Conservation (phyloP, 768 basidiomycete species). For the Gyrodon lividus region DNA sequence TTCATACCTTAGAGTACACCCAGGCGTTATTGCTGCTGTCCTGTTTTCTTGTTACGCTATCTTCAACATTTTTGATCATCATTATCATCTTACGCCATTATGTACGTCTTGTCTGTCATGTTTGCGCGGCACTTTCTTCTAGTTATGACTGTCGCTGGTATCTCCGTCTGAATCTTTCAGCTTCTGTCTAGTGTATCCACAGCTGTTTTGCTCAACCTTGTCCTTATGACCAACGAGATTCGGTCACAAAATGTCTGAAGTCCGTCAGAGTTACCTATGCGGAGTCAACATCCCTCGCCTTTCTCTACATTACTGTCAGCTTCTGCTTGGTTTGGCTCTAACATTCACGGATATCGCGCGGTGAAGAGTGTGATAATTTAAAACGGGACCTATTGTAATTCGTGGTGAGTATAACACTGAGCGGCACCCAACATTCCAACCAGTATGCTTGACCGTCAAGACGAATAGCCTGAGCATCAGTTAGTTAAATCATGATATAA, state of each 20-base stretch:
- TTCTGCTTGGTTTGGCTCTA: neutral
- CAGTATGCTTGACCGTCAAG: too few relatives aligned
- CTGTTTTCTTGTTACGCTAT: conserved; percentile 21
- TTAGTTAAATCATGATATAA: too few relatives aligned
- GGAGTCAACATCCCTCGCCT: neutral
- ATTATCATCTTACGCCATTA: conserved; percentile 5
- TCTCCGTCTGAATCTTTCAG: conserved; percentile 11
- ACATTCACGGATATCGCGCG: too few relatives aligned
- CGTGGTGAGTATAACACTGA: too few relatives aligned
- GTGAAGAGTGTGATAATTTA: too few relatives aligned
- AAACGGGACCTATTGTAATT: too few relatives aligned
- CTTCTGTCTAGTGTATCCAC: conserved; percentile 28
- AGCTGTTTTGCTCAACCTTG: conserved; percentile 12
- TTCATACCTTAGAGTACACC: conserved; percentile 29
- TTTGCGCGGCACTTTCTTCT: conserved; percentile 10
- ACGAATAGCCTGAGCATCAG: too few relatives aligned
- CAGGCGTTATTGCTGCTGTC: conserved; percentile 20
- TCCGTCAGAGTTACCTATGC: neutral
- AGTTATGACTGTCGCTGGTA: conserved; percentile 3
- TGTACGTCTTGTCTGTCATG: neutral
- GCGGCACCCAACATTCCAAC: too few relatives aligned
- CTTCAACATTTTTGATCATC: conserved; percentile 8
- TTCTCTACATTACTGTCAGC: conserved; percentile 18
- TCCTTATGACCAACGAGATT: conserved; percentile 15
- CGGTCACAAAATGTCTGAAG: conserved; percentile 9